Conservation (phyloP, 2,329 filamentous ascomycete species). For the Penicillium sp. region DNA sequence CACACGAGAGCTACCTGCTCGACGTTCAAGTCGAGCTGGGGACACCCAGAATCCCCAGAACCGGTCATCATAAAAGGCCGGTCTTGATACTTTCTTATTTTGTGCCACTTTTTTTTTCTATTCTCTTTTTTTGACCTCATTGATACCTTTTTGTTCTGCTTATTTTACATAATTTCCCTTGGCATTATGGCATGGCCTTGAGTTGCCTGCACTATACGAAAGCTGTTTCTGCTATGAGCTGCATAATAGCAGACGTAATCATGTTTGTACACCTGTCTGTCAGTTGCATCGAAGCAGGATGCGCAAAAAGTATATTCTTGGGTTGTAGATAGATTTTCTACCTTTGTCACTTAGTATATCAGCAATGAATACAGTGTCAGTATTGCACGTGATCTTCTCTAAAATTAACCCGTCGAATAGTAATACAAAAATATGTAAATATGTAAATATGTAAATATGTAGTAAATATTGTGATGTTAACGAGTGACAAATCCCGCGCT, state of each 20-base stretch:
- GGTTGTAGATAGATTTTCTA: conserved; percentile 14
- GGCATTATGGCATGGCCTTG: conserved; percentile 5
- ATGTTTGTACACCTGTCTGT: neutral
- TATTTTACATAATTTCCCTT: conserved; percentile 1
- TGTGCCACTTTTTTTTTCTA: neutral
- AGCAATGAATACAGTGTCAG: conserved; percentile 14
- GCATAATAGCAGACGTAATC: neutral
- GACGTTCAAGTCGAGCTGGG: conserved; percentile 17
- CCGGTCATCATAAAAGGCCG: neutral
- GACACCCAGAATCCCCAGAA: conserved; percentile 11
- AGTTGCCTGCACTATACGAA: conserved; percentile 6
- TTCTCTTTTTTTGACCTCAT: conserved; percentile 2
- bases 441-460: too few relatives aligned
- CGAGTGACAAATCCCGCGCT: neutral
- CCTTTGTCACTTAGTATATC: conserved; percentile 5
- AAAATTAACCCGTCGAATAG: too few relatives aligned
- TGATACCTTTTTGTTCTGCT: conserved; percentile 7
- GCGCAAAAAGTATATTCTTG: conserved; percentile 9
- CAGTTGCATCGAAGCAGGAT: neutral
- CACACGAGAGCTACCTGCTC: conserved; percentile 16
- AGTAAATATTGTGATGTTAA: too few relatives aligned
- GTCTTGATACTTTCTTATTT: neutral
- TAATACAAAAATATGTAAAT: too few relatives aligned
- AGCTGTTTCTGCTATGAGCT: conserved; percentile 5
- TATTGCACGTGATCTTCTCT: too few relatives aligned